Base-by-base conservation (phyloP, 371 early-diverging fungal species). In the Fennellomyces sp. region DNA sequence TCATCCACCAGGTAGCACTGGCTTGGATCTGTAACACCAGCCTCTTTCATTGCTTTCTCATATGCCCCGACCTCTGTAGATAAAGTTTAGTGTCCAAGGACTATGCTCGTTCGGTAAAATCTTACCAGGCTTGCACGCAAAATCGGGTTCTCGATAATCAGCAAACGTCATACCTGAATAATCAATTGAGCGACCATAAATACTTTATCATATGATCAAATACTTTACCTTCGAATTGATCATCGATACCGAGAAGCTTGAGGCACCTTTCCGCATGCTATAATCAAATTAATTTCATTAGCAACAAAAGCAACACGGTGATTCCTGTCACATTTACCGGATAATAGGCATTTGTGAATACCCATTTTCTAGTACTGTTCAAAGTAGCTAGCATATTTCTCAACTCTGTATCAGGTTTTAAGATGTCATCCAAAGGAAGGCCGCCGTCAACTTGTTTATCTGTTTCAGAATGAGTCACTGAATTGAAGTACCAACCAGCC, bases 311-410 rank as follows among this genome's bases (percentile, higher is more conserved):
- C 21, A 39, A 50, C n/a, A 15, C 10, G 28, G 5, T 47, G 50
- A 11, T 1, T 0, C 19, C 19, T 31, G 15, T 12, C n/a, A 11
- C 15, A 67, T 78, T 52, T 84, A 84, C 87, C n/a, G 70, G 69
- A 51, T 75, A 61, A 42, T 88, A 91, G 15, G 94, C 94, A 60
- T 93, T 94, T 33, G 94, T 94, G 59, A 91, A 91, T n/a, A 90
- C 86, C 93, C 93, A 93, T 42, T 87, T 89, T 45, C 45, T 45
- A 21, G 81, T 86, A 17, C 80, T 64, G 5, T 78, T 79, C 26
- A 89, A 56, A 0, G 64, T 52, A 39, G 66, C 48, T 42, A 94
- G 78, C 85, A 93, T 90, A 6, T 75, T 47, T n/a, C 87, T 82
- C 27, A 94, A 69, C 27, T 76, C 73, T 0, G 75, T 74, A 62